Percentiles rank a stretch among this genome's conserved stretches.
Evolutionary conservation across 116 monocot species (phyloP).

Genomic region (Cymodocea nodosa): DNA sequence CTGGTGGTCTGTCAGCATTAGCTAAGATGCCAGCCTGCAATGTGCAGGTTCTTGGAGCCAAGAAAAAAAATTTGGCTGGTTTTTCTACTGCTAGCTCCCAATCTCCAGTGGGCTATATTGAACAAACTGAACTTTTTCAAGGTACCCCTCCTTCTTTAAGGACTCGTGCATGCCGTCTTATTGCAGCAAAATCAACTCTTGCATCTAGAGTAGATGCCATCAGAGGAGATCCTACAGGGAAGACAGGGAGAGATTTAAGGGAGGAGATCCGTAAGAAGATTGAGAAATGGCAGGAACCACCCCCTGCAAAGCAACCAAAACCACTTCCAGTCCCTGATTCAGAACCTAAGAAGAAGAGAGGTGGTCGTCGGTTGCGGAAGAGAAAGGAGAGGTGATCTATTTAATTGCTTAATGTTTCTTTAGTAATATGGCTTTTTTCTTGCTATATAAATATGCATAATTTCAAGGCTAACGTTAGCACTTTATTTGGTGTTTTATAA

Average conservation of each 20-base stretch:
- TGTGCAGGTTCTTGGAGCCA: constrained; percentile 85
- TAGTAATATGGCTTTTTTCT: neutral
- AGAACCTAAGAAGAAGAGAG: constrained; percentile 96
- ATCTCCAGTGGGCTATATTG: constrained; percentile 80
- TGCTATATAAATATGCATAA: neutral
- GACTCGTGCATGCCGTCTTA: constrained; percentile 62
- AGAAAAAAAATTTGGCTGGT: constrained; percentile 92
- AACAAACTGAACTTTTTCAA: constrained; percentile 82
- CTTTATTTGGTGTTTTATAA: neutral
- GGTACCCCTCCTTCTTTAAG: constrained; percentile 77
- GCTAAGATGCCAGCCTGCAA: constrained; percentile 99
- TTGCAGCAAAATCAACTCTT: constrained; percentile 86
- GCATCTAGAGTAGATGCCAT: constrained; percentile 83
- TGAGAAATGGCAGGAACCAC: constrained; percentile 99
- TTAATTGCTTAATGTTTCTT: neutral
- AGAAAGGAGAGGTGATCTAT: constrained; percentile 75
- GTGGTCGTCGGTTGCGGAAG: constrained; percentile 76
- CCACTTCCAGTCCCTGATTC: constrained; percentile 97
- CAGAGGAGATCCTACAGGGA: constrained; percentile 83
- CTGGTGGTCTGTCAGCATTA: constrained; percentile 85
- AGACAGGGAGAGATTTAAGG: constrained; percentile 56
- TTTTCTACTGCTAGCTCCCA: constrained; percentile 91
- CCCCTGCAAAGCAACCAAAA: constrained; percentile 94
- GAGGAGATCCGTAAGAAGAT: constrained; percentile 89
- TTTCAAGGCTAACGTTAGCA: neutral